phyloP scores from a whole-genome alignment of 2,329 filamentous ascomycete genomes.

The Monascus ruber region DNA sequence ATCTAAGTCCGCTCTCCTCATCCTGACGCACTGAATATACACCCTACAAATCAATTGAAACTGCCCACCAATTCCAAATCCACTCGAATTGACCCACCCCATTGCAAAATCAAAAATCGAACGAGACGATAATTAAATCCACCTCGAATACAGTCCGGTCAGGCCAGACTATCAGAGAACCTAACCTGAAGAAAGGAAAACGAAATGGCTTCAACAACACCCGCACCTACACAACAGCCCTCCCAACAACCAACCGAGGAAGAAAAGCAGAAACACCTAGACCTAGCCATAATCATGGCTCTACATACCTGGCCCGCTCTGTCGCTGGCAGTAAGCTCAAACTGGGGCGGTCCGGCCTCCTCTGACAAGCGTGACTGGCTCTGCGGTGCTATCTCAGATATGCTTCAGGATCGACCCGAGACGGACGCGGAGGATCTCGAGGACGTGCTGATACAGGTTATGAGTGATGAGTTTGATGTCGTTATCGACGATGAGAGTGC shows the following conservation, averaged over 20 bases:
- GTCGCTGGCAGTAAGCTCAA: constrained; percentile 71
- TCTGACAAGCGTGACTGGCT: constrained; percentile 94
- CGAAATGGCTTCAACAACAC: not conserved
- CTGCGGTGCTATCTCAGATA: constrained; percentile 71
- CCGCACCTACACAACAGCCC: constrained; percentile 7
- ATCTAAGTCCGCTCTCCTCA: too few species aligned
- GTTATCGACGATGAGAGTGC: constrained; percentile 83
- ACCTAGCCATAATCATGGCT: constrained; percentile 73
- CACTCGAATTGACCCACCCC: too few species aligned
- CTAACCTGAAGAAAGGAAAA: too few species aligned
- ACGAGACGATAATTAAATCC: too few species aligned
- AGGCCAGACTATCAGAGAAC: too few species aligned
- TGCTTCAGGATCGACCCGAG: constrained; percentile 51
- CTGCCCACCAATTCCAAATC: too few species aligned
- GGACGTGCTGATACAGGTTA: constrained; percentile 72
- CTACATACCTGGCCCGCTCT: constrained; percentile 84
- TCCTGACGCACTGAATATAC: too few species aligned
- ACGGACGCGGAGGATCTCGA: constrained; percentile 73
- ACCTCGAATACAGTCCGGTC: too few species aligned
- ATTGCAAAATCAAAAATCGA: too few species aligned
- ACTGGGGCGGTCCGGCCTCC: constrained; percentile 77
- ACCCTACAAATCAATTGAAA: too few species aligned
- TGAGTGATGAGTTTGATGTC: constrained; percentile 93
- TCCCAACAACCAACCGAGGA: constrained; percentile 38
- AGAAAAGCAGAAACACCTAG: constrained; percentile 45